phyloP scores from a whole-genome alignment of 2,329 filamentous ascomycete genomes.

The Ophiosphaerella narmari region DNA sequence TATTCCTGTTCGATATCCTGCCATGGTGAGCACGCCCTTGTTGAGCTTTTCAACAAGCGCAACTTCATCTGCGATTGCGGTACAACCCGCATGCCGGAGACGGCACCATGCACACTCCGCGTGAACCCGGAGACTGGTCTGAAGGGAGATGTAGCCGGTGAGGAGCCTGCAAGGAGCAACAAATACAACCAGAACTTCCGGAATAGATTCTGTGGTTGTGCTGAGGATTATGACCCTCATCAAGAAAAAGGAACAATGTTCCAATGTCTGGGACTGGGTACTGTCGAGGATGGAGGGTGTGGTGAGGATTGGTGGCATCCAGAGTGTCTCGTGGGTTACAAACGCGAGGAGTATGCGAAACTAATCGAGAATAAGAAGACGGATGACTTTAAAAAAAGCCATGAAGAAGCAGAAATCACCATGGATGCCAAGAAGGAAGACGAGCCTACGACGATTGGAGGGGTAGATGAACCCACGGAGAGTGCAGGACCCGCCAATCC shows the following conservation, averaged over 20 bases:
- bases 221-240: slow-evolving; percentile 83
- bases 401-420: slow-evolving; percentile 13
- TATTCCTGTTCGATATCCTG: slow-evolving; percentile 97
- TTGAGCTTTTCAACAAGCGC: slow-evolving; percentile 94
- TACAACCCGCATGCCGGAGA: slow-evolving; percentile 74
- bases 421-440: slow-evolving; percentile 1
- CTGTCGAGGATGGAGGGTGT: slow-evolving; percentile 80
- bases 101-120: slow-evolving; percentile 76
- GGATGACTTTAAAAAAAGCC: slow-evolving; percentile 10
- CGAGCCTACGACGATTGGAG: slow-evolving; percentile 6
- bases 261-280: slow-evolving; percentile 87
- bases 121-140: slow-evolving; percentile 72
- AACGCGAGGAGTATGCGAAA: slow-evolving; percentile 71
- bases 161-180: slow-evolving; percentile 73
- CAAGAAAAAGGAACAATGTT: slow-evolving; percentile 98
- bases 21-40: slow-evolving; percentile 91
- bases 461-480: slow-evolving; percentile 12
- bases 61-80: slow-evolving; percentile 97
- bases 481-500: slow-evolving; percentile 13
- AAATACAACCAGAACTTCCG: slow-evolving; percentile 95
- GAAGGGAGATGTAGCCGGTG: slow-evolving; percentile 77
- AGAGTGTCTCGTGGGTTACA: slow-evolving; percentile 83
- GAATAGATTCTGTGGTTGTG: slow-evolving; percentile 90
- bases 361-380: slow-evolving; percentile 30
- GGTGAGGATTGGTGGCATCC: slow-evolving; percentile 99